phyloP scores from a whole-genome alignment of 1,284 basidiomycete genomes.

The Pterula multifida region DNA sequence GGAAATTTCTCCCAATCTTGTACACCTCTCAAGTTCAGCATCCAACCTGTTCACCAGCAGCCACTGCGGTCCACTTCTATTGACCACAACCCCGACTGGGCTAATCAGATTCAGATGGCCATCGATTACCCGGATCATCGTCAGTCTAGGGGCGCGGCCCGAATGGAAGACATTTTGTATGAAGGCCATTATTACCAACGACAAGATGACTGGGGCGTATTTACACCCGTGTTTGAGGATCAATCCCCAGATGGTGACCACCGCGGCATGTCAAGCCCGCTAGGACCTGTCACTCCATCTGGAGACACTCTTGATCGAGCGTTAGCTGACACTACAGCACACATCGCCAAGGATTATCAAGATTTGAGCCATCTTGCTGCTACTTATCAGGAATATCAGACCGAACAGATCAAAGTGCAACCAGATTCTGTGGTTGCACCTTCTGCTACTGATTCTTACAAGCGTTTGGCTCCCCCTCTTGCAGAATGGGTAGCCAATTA shows the following conservation, averaged over 20 bases:
- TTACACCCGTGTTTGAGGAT: constrained; percentile 55
- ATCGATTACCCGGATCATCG: background rate
- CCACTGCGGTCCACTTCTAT: background rate
- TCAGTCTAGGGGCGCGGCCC: background rate
- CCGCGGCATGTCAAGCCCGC: constrained; percentile 38
- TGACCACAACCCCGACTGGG: constrained; percentile 14
- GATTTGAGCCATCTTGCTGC: background rate
- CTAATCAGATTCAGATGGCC: constrained; percentile 1
- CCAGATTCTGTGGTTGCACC: constrained; percentile 32
- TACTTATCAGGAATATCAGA: background rate
- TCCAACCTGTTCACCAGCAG: constrained; percentile 12
- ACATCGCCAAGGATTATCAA: background rate
- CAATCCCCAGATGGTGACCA: constrained; percentile 42
- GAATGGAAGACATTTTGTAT: background rate
- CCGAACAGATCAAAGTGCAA: constrained; percentile 9
- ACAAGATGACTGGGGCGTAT: constrained; percentile 35
- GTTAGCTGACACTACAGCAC: constrained; percentile 23
- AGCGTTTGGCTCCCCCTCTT: constrained; percentile 60
- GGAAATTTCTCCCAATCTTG: constrained; percentile 12
- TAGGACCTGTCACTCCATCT: constrained; percentile 64
- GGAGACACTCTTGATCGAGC: constrained; percentile 62
- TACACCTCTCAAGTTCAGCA: constrained; percentile 25
- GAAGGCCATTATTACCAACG: constrained; percentile 14
- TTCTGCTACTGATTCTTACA: constrained; percentile 45
- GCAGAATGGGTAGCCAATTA: constrained; percentile 68